Percentiles rank a stretch among this genome's conserved stretches.
These are phyloP conservation scores for Schwanniomyces etchellsii DNA, from an alignment of 1,139 yeast species.

Conservation along the genomic window DNA sequence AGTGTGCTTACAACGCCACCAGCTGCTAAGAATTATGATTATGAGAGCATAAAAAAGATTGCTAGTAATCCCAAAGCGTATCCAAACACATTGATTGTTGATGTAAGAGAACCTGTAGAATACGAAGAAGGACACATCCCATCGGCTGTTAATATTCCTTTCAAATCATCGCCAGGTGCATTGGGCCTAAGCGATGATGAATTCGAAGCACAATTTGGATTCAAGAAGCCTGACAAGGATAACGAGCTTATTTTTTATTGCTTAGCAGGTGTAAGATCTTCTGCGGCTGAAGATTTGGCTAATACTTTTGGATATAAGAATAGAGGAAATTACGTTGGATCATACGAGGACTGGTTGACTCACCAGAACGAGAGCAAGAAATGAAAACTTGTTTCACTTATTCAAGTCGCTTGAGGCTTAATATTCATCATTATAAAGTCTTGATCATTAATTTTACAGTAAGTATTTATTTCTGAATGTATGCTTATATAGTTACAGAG, in stretches of 20 bases:
- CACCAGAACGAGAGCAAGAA: constrained; percentile 24
- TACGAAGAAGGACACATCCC: constrained; percentile 71
- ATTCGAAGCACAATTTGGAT: constrained; percentile 75
- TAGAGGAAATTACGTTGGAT: constrained; percentile 75
- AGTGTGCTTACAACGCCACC: constrained; percentile 28
- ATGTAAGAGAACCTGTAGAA: constrained; percentile 90
- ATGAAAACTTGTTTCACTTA: neutral
- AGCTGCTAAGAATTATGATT: constrained; percentile 50
- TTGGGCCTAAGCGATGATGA: constrained; percentile 73
- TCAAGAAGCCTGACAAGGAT: constrained; percentile 68
- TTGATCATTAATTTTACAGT: constrained; percentile 1
- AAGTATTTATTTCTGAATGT: neutral
- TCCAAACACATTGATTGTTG: constrained; percentile 56
- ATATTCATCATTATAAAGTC: neutral
- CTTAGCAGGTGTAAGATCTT: constrained; percentile 86
- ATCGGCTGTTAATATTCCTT: constrained; percentile 80
- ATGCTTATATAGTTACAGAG: too few relatives aligned
- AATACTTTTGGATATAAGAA: constrained; percentile 80
- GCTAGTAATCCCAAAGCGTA: constrained; percentile 30
- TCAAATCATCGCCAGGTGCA: constrained; percentile 93
- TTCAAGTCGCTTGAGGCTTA: neutral
- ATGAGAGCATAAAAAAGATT: constrained; percentile 50
- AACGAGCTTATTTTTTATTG: constrained; percentile 86
- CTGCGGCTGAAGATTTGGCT: constrained; percentile 89
- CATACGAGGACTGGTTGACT: constrained; percentile 79